These are phyloP conservation scores for Lipomyces sp. DNA, from an alignment of 805 yeast species.

Conservation along the genomic window DNA sequence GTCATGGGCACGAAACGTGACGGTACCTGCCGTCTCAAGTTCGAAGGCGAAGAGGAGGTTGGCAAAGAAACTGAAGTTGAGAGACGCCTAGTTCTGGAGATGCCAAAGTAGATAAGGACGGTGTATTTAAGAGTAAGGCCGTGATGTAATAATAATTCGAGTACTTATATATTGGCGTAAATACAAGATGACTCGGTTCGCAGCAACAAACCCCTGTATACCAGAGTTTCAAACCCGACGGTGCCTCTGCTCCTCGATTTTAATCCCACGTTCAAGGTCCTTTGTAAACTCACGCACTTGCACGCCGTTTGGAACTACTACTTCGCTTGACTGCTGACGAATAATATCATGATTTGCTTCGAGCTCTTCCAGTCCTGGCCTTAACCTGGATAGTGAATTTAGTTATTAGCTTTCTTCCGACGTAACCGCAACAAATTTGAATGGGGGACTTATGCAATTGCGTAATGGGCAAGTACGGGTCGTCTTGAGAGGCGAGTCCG, in stretches of 20 bases:
- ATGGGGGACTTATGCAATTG: conserved; percentile 28
- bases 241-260: conserved; percentile 11
- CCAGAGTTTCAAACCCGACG: not conserved
- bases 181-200: not conserved
- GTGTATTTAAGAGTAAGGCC: not conserved
- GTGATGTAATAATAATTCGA: not conserved
- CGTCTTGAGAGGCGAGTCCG: not conserved
- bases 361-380: conserved; percentile 18
- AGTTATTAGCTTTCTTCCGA: conserved; percentile 2
- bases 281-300: conserved; percentile 25
- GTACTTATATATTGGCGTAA: not conserved
- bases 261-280: conserved; percentile 23
- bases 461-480: conserved; percentile 25
- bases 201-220: not conserved
- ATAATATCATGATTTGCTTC: conserved; percentile 8
- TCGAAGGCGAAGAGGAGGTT: conserved; percentile 97
- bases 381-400: conserved; percentile 15
- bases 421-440: not conserved
- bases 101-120: conserved; percentile 42
- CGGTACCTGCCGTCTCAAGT: conserved; percentile 75
- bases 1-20: conserved; percentile 79
- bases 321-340: conserved; percentile 19
- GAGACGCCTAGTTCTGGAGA: conserved; percentile 76
- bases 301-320: conserved; percentile 19
- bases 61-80: conserved; percentile 94